Base-by-base conservation (phyloP, 768 basidiomycete genomes). In the Calvatia gigantea region DNA sequence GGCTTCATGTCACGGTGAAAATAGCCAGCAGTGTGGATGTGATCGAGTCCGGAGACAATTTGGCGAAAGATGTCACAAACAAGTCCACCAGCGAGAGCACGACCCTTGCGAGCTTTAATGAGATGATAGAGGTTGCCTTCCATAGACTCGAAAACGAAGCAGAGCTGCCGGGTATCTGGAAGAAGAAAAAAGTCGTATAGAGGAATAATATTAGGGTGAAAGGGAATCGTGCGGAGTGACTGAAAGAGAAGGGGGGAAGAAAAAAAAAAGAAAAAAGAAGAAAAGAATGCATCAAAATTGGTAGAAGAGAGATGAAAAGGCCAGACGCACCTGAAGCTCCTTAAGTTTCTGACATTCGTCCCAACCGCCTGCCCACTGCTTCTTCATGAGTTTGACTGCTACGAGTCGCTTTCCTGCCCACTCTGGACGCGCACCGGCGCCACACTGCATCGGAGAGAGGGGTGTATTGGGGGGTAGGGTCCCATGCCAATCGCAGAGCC, bases 1-100 rank as follows among this genome's bases (percentile, higher is more conserved):
- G 97, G 97, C 72, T 99, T 99, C 94, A 99, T 97, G 70, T 99
- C 97, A 46, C 97, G 91, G 72, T 99, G 97, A 72, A 99, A 99
- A 73, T 96, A 99, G 32, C 96, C 97, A 28, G 86, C 78, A 12
- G 77, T 69, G 71, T 99, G 97, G 61, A 98, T 93, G 70, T 99
- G 97, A 65, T 93, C 78, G 32, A 99, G 82, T 35, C 97, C 97
- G 14, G 83, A 76, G 42, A 92, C 85, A 64, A 95, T 90, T 72
- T 99, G 97, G 55, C 82, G 85, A 69, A 97, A 98, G 62, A 98
- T 94, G 64, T 90, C 92, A 21, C 94, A 91, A 59, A 96, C 89
- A 62, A 99, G 87, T 61, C 97, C 97, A 42, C 93, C 92, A n/a
- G 97, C 96, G 58, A 99, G 85, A 5, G 94, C 85, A 59, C 95